Conservation (phyloP, 495 filamentous ascomycete genomes). For the Geoglossum glabrum region DNA sequence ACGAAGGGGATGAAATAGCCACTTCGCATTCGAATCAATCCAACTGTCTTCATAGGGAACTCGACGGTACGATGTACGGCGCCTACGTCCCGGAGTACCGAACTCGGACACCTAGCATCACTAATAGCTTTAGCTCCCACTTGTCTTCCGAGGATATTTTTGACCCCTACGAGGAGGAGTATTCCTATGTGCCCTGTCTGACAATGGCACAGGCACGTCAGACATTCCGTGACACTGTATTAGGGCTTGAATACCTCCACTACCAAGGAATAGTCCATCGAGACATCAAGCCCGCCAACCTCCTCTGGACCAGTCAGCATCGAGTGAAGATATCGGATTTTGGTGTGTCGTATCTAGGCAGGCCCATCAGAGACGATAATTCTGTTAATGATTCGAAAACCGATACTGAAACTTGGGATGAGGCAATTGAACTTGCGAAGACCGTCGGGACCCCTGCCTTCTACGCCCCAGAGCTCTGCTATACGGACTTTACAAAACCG, state of each 20-base stretch:
- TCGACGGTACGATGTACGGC: conserved; percentile 62
- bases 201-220: conserved; percentile 68
- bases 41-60: background rate
- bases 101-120: conserved; percentile 38
- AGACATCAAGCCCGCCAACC: conserved; percentile 97
- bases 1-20: background rate
- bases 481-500: conserved; percentile 39
- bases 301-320: conserved; percentile 67
- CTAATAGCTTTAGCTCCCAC: conserved; percentile 39
- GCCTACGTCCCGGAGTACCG: conserved; percentile 36
- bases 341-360: conserved; percentile 89
- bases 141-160: conserved; percentile 31
- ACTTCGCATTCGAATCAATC: background rate
- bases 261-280: conserved; percentile 94
- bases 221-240: conserved; percentile 80
- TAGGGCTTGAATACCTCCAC: conserved; percentile 89
- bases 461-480: conserved; percentile 95
- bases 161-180: conserved; percentile 55
- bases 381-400: conserved; percentile 66
- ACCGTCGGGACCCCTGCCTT: conserved; percentile 96
- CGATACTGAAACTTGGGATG: conserved; percentile 65
- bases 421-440: conserved; percentile 86
- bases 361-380: conserved; percentile 53
- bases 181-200: conserved; percentile 76
- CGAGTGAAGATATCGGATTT: conserved; percentile 99